These are phyloP conservation scores for Aspergillus latus DNA, from an alignment of 2,329 filamentous ascomycete genomes.

Conservation along the genomic window DNA sequence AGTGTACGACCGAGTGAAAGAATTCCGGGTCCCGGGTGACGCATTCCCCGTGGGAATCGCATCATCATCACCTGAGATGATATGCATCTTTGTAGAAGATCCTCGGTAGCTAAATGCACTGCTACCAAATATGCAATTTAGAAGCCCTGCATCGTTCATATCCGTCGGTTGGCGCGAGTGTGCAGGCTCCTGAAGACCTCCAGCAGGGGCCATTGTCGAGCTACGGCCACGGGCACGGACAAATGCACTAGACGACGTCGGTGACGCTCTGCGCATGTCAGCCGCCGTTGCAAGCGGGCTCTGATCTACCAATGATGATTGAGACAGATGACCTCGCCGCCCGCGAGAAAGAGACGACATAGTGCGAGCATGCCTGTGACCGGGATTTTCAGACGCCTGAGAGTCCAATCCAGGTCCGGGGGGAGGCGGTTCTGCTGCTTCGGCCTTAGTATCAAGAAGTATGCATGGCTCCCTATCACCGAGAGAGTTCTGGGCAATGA, in stretches of 20 bases:
- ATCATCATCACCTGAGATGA: slow-evolving; percentile 48
- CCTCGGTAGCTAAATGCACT: slow-evolving; percentile 58
- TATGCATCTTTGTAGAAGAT: slow-evolving; percentile 62
- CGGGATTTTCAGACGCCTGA: slow-evolving; percentile 31
- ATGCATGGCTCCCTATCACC: slow-evolving; percentile 50
- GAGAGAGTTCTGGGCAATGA: slow-evolving; percentile 50
- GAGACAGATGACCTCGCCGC: slow-evolving; percentile 35
- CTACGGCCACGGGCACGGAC: slow-evolving; percentile 45
- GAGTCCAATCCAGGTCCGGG: slow-evolving; percentile 38
- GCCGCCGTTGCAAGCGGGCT: slow-evolving; percentile 35
- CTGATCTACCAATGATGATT: slow-evolving; percentile 36
- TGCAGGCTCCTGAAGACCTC: slow-evolving; percentile 34
- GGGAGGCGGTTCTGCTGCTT: slow-evolving; percentile 26
- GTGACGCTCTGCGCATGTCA: slow-evolving; percentile 33
- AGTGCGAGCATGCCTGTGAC: slow-evolving; percentile 37
- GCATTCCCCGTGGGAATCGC: slow-evolving; percentile 24
- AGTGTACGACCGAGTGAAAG: slow-evolving; percentile 40
- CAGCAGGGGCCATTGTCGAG: slow-evolving; percentile 44
- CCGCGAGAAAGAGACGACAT: slow-evolving; percentile 39
- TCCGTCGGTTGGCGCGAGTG: slow-evolving; percentile 44
- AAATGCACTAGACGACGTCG: slow-evolving; percentile 36
- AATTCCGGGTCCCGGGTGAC: slow-evolving; percentile 34
- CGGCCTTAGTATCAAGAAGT: slow-evolving; percentile 44
- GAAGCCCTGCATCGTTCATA: slow-evolving; percentile 51
- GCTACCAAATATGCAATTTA: slow-evolving; percentile 63